Conservation (phyloP, 441 rosid species). For the Gossypium trilobum region DNA sequence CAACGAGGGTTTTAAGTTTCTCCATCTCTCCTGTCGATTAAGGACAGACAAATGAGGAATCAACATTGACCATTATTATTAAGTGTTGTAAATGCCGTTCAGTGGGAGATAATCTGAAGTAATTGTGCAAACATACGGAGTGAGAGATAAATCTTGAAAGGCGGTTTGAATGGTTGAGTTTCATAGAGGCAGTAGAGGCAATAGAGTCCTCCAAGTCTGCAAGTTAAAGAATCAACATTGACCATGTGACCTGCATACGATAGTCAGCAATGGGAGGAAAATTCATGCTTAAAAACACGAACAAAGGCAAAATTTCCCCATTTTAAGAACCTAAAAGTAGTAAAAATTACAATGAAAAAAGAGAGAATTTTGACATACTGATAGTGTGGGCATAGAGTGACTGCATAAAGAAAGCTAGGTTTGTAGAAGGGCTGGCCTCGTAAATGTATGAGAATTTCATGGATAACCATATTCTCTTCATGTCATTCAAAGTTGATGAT, state of each 20-base stretch:
- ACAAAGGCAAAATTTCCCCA: background rate
- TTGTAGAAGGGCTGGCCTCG: constrained; percentile 45
- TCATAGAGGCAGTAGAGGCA: constrained; percentile 79
- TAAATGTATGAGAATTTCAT: constrained; percentile 62
- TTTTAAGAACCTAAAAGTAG: background rate
- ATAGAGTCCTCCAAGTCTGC: constrained; percentile 65
- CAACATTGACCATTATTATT: background rate
- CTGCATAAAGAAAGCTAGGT: constrained; percentile 59
- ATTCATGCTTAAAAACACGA: background rate
- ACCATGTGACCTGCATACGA: constrained; percentile 50
- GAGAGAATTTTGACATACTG: constrained; percentile 26
- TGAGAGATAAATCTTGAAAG: constrained; percentile 58
- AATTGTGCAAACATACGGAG: constrained; percentile 36
- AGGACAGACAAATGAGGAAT: background rate
- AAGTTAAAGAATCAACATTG: constrained; percentile 37
- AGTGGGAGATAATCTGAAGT: background rate
- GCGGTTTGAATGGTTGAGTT: constrained; percentile 70
- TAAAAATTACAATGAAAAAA: background rate
- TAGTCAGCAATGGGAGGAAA: background rate
- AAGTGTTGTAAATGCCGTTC: background rate
- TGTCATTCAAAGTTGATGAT: constrained; percentile 38
- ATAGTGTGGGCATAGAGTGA: constrained; percentile 62
- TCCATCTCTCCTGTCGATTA: constrained; percentile 54
- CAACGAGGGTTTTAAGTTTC: constrained; percentile 50
- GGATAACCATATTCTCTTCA: constrained; percentile 64